Base-by-base conservation (phyloP, 352 stramenopile genomes). In the Phytopythium helicoides region DNA sequence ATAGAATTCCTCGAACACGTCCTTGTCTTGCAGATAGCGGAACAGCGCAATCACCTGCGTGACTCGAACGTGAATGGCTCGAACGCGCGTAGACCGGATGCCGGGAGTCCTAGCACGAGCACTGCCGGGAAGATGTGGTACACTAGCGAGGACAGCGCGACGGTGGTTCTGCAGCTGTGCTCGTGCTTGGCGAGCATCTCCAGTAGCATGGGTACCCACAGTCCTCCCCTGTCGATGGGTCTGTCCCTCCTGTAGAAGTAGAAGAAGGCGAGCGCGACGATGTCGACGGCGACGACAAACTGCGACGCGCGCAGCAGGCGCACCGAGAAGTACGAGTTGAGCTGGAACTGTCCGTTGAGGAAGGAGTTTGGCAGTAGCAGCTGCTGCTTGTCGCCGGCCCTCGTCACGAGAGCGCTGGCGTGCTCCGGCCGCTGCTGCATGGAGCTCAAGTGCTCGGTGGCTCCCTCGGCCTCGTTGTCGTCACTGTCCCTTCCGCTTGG, bases 301-400 rank as follows among this genome's bases (percentile, higher is more conserved):
- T 89, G 72, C 47, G 77, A 77, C 11, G 81, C 71, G 9, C 77
- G 62, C 41, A 91, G 53, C 33, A 92, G 47, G 14, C 67, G 65
- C 25, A 82, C 72, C 9, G 83, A 72, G 53, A 94, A 94, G 65
- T 91, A 94, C 42, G 81, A 92, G 65, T 94, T 94, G 50, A 79
- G 60, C 34, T 81, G 81, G 70, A 77, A 93, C 50, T 74, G 65
- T 25, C 73, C 62, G 56, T 70, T 76, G 36, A 87, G 66, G 51
- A 79, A 87, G 11, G 47, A 55, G 25, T 35, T 54, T 10, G 75
- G 75, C 54, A 84, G 48, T 40, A 60, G 54, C 16, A 50, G 62
- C 37, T 62, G 47, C 31, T 59, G 54, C 3, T 66, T 71, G 19
- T 62, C 28, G 28, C 9, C 28, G 28, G 5, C 9, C 58, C 23